Evolutionary conservation across 495 filamentous ascomycete genomes (phyloP).

Genomic region (Apodospora peruviana): DNA sequence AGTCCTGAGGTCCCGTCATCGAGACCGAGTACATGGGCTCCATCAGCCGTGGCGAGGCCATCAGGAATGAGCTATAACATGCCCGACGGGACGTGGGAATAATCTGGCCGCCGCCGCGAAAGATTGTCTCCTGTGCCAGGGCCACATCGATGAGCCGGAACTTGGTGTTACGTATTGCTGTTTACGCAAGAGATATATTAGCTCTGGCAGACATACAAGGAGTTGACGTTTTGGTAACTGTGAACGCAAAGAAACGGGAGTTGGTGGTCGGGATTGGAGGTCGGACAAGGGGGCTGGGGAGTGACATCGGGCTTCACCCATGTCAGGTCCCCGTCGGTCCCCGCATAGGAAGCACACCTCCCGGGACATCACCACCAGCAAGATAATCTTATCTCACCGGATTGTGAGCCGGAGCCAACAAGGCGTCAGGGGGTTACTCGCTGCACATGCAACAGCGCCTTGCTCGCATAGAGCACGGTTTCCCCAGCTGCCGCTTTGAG

Average conservation of each 20-base stretch:
- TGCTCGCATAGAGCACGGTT: no score
- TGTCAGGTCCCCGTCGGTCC: background rate
- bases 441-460: background rate
- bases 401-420: background rate
- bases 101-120: slow-evolving; percentile 91
- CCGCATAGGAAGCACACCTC: background rate
- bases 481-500: slow-evolving; percentile 7
- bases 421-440: background rate
- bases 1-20: slow-evolving; percentile 90
- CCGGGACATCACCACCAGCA: background rate
- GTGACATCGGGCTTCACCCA: background rate
- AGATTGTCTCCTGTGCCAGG: slow-evolving; percentile 84
- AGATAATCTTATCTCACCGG: background rate
- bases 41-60: slow-evolving; percentile 94
- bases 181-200: background rate
- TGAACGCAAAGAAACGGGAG: background rate
- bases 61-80: slow-evolving; percentile 90
- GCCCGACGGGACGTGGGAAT: slow-evolving; percentile 90
- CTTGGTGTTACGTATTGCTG: slow-evolving; percentile 92
- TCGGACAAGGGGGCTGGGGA: background rate
- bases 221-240: background rate
- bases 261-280: background rate
- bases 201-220: background rate
- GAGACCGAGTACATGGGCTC: slow-evolving; percentile 88
- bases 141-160: slow-evolving; percentile 90